Percentiles rank a stretch among this genome's conserved stretches.
Evolutionary conservation across 2,329 filamentous ascomycete species (phyloP).

Genomic region (Lachnellula willkommii): DNA sequence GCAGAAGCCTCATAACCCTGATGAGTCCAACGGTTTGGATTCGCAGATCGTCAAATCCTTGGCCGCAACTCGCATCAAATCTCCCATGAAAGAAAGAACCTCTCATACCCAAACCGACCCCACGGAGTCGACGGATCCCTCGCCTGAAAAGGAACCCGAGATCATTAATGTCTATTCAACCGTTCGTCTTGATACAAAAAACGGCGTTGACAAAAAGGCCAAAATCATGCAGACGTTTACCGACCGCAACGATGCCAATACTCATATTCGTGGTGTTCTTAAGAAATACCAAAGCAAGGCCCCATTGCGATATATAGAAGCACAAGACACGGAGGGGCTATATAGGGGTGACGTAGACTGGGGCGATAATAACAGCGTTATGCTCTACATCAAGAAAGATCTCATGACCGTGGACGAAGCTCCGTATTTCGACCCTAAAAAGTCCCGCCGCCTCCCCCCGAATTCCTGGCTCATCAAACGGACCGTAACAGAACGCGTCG

Average conservation of each 20-base stretch:
- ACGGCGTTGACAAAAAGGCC: neutral
- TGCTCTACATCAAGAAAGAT: neutral
- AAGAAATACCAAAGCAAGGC: neutral
- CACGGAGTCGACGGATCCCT: neutral
- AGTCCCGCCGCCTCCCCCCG: neutral
- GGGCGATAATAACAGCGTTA: neutral
- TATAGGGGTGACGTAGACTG: neutral
- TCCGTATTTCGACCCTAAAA: neutral
- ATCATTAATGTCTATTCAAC: neutral
- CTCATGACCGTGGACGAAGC: neutral
- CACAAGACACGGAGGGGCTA: neutral
- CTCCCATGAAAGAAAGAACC: neutral
- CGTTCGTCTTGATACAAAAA: neutral
- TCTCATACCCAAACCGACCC: neutral
- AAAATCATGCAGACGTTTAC: neutral
- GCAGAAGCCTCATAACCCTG: too few relatives aligned
- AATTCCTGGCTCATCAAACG: neutral
- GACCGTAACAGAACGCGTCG: fast-evolving
- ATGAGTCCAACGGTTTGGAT: too few relatives aligned
- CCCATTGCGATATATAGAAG: neutral
- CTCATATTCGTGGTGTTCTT: neutral
- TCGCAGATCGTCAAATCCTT: too few relatives aligned
- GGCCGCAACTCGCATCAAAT: neutral
- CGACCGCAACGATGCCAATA: neutral
- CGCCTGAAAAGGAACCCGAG: neutral